Evolutionary conservation across 2,329 filamentous ascomycete species (phyloP).

Genomic region (Ambrosiella beaveri): DNA sequence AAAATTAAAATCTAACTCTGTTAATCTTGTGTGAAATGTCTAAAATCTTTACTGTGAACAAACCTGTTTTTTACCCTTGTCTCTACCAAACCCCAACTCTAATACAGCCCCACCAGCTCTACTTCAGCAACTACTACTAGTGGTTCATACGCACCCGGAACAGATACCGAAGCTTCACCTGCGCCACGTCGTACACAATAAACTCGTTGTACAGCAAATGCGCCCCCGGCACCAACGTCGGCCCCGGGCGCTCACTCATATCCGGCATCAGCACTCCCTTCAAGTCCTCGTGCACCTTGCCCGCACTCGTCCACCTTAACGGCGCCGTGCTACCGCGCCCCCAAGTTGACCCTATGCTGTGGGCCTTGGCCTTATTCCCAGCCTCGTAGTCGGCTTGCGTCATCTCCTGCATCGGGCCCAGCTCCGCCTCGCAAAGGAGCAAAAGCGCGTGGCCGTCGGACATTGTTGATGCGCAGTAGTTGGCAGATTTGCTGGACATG

Average conservation of each 20-base stretch:
- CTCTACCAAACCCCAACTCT: not conserved
- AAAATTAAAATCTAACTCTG: not conserved
- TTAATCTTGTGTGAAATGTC: not conserved
- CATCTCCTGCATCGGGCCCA: conserved; percentile 56
- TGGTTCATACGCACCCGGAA: conserved; percentile 40
- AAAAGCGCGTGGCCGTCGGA: conserved; percentile 58
- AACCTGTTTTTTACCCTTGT: not conserved
- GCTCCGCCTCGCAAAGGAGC: conserved; percentile 62
- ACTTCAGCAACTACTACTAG: not conserved
- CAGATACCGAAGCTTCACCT: conserved; percentile 53
- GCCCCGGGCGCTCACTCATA: conserved; percentile 25
- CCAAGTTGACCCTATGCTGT: conserved; percentile 49
- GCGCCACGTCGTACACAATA: conserved; percentile 52
- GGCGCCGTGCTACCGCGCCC: conserved; percentile 52
- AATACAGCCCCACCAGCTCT: not conserved
- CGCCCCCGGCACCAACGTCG: conserved; percentile 29
- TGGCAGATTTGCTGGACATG: conserved; percentile 66
- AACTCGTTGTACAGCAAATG: conserved; percentile 54
- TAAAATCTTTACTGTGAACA: not conserved
- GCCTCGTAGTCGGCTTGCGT: conserved; percentile 38
- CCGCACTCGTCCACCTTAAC: conserved; percentile 57
- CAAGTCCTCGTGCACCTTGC: conserved; percentile 43
- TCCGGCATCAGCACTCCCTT: conserved; percentile 54
- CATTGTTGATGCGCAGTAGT: conserved; percentile 48
- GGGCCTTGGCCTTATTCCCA: conserved; percentile 40